Evolutionary conservation across 2,329 filamentous ascomycete species (phyloP).

Genomic region (Ambrosiella beaveri): DNA sequence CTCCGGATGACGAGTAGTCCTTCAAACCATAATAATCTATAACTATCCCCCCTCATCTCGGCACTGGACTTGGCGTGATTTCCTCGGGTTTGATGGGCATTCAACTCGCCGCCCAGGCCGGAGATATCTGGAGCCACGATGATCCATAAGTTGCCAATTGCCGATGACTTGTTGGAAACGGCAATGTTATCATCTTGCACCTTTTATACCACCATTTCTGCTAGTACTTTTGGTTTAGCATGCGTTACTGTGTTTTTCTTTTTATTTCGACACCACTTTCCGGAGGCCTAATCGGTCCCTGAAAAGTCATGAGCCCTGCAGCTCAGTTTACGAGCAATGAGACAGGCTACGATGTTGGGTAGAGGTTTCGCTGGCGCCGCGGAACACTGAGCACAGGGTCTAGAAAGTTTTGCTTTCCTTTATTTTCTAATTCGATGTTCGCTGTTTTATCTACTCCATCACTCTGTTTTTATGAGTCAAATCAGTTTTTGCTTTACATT

Average conservation of each 20-base stretch:
- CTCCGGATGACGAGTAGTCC: constrained; percentile 31
- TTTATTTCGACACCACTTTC: not conserved
- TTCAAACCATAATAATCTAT: not conserved
- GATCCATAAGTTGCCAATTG: too few species aligned
- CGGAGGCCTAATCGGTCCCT: not conserved
- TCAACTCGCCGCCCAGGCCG: too few species aligned
- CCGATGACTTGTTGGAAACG: too few species aligned
- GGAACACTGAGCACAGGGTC: not conserved
- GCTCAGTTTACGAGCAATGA: too few species aligned
- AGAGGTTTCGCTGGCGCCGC: not conserved
- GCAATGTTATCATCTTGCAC: not conserved
- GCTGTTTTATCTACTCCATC: not conserved
- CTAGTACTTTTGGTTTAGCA: not conserved
- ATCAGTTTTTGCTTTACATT: not conserved
- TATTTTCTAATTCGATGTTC: not conserved
- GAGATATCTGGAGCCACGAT: too few species aligned
- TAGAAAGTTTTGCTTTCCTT: not conserved
- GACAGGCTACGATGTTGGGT: not conserved
- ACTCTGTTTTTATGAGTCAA: not conserved
- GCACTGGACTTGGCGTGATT: too few species aligned
- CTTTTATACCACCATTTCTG: not conserved
- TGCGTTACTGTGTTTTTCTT: not conserved
- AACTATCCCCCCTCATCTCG: not conserved
- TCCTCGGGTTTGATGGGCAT: too few species aligned
- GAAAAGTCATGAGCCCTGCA: not conserved